Base-by-base conservation (phyloP, 306 rosid species). In the Medicago ruthenica region DNA sequence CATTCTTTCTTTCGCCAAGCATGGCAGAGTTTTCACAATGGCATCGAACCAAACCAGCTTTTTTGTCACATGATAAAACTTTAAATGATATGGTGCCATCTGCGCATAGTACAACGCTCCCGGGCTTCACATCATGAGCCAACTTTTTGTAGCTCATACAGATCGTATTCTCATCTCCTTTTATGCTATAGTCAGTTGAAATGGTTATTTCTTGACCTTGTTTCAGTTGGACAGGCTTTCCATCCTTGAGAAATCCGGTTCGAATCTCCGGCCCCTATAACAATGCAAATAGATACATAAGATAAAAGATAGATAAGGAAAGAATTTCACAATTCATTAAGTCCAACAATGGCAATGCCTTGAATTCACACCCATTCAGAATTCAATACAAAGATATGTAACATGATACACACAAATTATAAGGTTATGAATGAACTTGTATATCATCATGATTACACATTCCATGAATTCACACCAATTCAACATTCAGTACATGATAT, bases 1-100 rank as follows among this genome's bases (percentile, higher is more conserved):
- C 98, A 78, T 95, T 95, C 87, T 95, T 95, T 20, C 98, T 87
- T 87, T 95, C 98, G 0, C 98, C 97, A 48, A 95, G 98, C 79
- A 87, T 77, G 6, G 97, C 88, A 74, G 98, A 86, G 83, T 95
- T 95, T 88, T 95, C 98, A 76, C 98, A 95, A 22, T 91, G 89
- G 74, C 98, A 95, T 22, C 7, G 81, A 63, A 95, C 97, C 75
- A 92, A 71, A 9, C 98, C 98, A 47, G 50, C 48, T 18, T 74
- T 5, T 79, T 54, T 83, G 82, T 95, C 96, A 75, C 97, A 92
- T 0, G 95, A 83, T 75, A 95, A 77, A 86, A 89, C 97, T 1
- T 42, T 42, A 55, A 95, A 95, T 2, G 98, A 87, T 81, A 95
- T 92, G 16, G 98, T 95, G 53, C 98, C 98, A 85, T 95, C 98